Conservation (phyloP, 257 asterid genomes). For the Rubia yunnanensis region DNA sequence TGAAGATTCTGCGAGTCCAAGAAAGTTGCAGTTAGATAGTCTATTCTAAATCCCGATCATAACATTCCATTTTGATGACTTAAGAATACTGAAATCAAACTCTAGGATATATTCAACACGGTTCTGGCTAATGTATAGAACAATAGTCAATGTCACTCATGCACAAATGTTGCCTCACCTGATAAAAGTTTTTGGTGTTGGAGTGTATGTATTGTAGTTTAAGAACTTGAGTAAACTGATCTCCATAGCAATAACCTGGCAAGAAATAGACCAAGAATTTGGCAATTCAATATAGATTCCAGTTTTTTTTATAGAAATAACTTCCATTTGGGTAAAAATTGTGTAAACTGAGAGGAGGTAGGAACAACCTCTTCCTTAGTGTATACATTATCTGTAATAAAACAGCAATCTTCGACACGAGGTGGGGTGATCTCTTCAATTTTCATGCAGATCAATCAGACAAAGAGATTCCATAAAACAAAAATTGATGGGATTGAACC, state of each 20-base stretch:
- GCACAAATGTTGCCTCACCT: conserved; percentile 31
- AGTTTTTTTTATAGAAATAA: background rate
- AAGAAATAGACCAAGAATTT: background rate
- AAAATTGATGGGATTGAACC: background rate
- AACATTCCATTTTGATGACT: background rate
- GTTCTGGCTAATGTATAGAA: no score
- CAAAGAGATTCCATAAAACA: conserved; percentile 10
- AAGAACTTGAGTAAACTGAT: conserved; percentile 50
- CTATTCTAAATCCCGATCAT: no score
- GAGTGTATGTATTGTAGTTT: conserved; percentile 54
- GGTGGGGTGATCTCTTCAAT: conserved; percentile 81
- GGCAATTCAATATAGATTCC: background rate
- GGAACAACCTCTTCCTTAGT: conserved; percentile 61
- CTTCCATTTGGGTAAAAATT: background rate
- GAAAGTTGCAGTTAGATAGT: background rate
- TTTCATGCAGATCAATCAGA: conserved; percentile 45
- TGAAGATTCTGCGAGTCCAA: conserved; percentile 51
- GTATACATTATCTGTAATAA: conserved; percentile 80
- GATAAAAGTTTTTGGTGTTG: conserved; percentile 68
- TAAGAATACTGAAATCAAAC: background rate
- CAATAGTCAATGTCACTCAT: no score
- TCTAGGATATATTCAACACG: background rate
- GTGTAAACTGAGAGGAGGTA: background rate
- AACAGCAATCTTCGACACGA: conserved; percentile 69
- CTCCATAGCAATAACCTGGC: conserved; percentile 68